These are phyloP conservation scores for Carex cristatella DNA, from an alignment of 176 grass and related monocot genomes.

Conservation along the genomic window DNA sequence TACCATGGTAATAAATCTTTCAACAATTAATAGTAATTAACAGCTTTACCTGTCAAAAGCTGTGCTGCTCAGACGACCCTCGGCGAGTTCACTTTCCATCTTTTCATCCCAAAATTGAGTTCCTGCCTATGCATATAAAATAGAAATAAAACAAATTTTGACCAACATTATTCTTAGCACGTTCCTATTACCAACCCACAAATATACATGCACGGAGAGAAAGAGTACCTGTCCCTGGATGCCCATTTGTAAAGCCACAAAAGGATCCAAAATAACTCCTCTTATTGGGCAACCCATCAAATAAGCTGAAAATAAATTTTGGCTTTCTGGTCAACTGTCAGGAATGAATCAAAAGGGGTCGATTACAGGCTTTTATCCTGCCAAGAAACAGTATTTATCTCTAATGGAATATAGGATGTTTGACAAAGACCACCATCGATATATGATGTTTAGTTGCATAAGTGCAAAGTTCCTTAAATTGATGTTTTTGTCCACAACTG, in stretches of 20 bases:
- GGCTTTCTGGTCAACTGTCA: neutral
- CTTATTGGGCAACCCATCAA: conserved; percentile 94
- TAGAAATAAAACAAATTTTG: neutral
- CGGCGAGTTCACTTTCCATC: conserved; percentile 76
- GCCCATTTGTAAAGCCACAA: conserved; percentile 87
- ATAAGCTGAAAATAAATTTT: conserved; percentile 51
- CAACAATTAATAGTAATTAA: conserved; percentile 2
- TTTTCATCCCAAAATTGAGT: conserved; percentile 99
- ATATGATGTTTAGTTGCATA: neutral
- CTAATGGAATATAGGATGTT: neutral
- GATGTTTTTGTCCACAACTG: neutral
- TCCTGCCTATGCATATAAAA: conserved; percentile 56
- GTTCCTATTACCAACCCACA: neutral
- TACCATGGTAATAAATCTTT: neutral
- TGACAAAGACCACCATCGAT: neutral
- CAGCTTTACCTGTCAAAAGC: conserved; percentile 76
- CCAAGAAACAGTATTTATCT: neutral
- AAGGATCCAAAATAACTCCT: conserved; percentile 92
- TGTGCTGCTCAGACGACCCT: conserved; percentile 71
- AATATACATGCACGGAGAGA: neutral
- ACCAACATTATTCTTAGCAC: neutral
- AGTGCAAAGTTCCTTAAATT: neutral
- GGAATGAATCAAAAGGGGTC: neutral
- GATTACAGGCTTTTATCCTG: neutral
- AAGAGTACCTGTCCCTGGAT: conserved; percentile 82